A percentile compares a stretch with the other conserved stretches of the same genome.
Conservation (phyloP, 371 early-diverging fungal species). For the Lichtheimia corymbifera region DNA sequence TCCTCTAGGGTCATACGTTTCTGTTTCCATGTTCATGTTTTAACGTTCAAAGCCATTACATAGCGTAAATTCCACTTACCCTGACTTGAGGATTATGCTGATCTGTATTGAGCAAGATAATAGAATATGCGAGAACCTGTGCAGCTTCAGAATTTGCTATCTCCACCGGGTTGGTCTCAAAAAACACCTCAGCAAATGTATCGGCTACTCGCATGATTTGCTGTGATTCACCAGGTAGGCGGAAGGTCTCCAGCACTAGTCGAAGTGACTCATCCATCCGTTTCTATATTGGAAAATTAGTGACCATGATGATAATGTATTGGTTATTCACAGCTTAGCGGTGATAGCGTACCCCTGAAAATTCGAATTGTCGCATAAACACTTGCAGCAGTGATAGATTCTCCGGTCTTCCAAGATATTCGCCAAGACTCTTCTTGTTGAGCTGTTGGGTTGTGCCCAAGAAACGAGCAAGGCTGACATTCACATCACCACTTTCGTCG, state of each 20-base stretch:
- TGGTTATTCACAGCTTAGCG: too few species aligned
- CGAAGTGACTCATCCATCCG: conserved; percentile 89
- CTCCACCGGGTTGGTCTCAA: conserved; percentile 61
- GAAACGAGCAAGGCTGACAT: conserved; percentile 68
- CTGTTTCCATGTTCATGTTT: conserved; percentile 11
- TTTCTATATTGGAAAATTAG: conserved; percentile 36
- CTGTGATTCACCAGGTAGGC: conserved; percentile 94
- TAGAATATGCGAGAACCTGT: conserved; percentile 83
- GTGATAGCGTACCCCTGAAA: conserved; percentile 56
- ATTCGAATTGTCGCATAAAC: conserved; percentile 86
- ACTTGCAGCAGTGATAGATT: conserved; percentile 76
- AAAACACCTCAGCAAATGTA: conserved; percentile 81
- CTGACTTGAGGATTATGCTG: conserved; percentile 88
- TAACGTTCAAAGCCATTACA: neutral
- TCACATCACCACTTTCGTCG: conserved; percentile 51
- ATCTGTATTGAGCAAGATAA: conserved; percentile 95
- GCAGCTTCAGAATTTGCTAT: conserved; percentile 75
- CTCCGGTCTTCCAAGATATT: conserved; percentile 83
- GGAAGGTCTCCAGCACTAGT: conserved; percentile 80
- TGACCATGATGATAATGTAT: neutral
- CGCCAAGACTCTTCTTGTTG: conserved; percentile 84
- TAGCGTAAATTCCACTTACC: conserved; percentile 21
- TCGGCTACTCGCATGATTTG: conserved; percentile 92
- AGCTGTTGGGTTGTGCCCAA: conserved; percentile 73
- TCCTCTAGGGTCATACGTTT: conserved; percentile 86